A percentile compares a stretch with the other conserved stretches of the same genome.
These are phyloP conservation scores for Pelagophyceae sp. DNA, from an alignment of 352 stramenopile genomes.

Conservation along the genomic window DNA sequence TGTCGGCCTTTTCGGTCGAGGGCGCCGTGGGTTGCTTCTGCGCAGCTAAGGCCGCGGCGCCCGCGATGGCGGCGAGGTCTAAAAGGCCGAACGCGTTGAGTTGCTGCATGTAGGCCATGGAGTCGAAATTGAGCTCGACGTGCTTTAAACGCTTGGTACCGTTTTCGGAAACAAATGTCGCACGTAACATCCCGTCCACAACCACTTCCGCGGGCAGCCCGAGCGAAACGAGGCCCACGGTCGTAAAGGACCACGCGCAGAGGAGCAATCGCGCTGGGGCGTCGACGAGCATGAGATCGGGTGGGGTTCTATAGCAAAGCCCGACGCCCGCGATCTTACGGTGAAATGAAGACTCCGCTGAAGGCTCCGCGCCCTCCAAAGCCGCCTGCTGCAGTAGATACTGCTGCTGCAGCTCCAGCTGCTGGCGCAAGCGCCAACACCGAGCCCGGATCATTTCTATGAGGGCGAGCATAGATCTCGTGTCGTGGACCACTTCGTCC, in stretches of 20 bases:
- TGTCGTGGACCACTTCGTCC: slow-evolving; percentile 3
- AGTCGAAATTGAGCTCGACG: slow-evolving; percentile 3
- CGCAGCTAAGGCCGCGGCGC: background rate
- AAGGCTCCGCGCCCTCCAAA: background rate
- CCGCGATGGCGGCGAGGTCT: slow-evolving; percentile 6
- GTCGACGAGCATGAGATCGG: background rate
- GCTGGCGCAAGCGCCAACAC: slow-evolving; percentile 4
- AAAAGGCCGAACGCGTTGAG: slow-evolving; percentile 7
- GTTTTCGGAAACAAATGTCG: background rate
- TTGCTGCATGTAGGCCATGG: slow-evolving; percentile 20
- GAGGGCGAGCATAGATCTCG: slow-evolving; percentile 1
- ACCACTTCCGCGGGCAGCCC: background rate
- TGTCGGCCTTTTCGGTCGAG: background rate
- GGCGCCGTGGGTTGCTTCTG: background rate
- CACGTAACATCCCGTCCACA: slow-evolving; percentile 8
- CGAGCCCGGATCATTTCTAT: slow-evolving; percentile 8
- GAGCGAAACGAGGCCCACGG: background rate
- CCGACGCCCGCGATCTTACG: background rate
- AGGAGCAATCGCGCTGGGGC: background rate
- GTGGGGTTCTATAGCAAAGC: background rate
- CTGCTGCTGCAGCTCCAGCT: background rate
- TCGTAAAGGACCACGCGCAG: slow-evolving; percentile 3
- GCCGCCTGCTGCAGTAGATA: background rate
- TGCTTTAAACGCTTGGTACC: background rate
- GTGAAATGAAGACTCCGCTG: background rate